Base-by-base conservation (phyloP, 2,329 filamentous ascomycete genomes). In the Aspergillus arachidicola region DNA sequence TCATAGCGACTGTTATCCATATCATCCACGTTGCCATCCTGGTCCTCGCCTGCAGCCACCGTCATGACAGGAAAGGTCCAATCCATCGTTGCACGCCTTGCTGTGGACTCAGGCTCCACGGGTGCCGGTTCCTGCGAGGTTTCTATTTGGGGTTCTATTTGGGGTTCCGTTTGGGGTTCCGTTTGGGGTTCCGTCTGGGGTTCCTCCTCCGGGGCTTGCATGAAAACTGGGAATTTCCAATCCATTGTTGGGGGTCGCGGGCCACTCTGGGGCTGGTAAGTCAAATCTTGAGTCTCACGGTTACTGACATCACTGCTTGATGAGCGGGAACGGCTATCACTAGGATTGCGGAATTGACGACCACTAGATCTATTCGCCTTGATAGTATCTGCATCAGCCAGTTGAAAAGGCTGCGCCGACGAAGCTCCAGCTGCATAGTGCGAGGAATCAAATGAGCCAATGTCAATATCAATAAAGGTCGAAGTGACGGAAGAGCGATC, bases 401-500 rank as follows among this genome's bases (percentile, higher is more conserved):
- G 76, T 67, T 85, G 79, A 70, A 85, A 82, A 16, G 79, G 80
- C 21, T 84, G 82, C 54, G 83, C 80, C 10, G 82, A 79, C 10
- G 83, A 82, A 41, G 84, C 80, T 28, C 78, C 81, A 21, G 84
- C 85, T 46, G 82, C 83, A 71, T 88, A 83, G 59, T 82, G 80
- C 1, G 78, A 73, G 10, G 80, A 79, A 64, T 83, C 81, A 64
- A 82, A 83, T 10, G 80, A 79, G 19, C 80, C 86, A 43, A 89
- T 79, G 69, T 89, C 86, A 61, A 88, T 86, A 80, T 86, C 81
- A 46, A 83, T 80, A 41, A 81, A 80, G 0, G 80, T 82, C 4
- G 81, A 82, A 4, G 78, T 80, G 48, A 82, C 81, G 0, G 81
- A 83, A 6, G 79, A 82, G 16, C 80, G 77, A 64, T 81, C 79